These are phyloP conservation scores for Turnera subulata DNA, from an alignment of 345 rosid genomes.

Conservation along the genomic window DNA sequence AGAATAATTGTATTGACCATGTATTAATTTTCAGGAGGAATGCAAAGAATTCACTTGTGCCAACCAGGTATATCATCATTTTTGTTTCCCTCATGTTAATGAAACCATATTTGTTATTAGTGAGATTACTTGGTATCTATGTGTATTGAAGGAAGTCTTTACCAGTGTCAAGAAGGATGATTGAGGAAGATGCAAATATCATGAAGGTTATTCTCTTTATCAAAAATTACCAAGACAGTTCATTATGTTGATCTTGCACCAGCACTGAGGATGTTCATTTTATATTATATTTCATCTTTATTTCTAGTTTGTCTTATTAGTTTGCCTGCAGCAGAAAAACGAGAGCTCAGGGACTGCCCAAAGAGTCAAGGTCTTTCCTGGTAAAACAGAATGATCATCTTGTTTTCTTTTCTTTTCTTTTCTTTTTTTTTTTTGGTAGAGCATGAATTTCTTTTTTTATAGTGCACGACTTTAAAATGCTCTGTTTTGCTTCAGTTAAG, in stretches of 20 bases:
- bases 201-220: slow-evolving; percentile 19
- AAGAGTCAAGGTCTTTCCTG: slow-evolving; percentile 15
- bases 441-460: no score
- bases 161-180: slow-evolving; percentile 30
- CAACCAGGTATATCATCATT: slow-evolving; percentile 34
- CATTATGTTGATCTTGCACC: not conserved
- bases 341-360: slow-evolving; percentile 24
- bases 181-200: slow-evolving; percentile 21
- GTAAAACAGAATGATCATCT: slow-evolving; percentile 18
- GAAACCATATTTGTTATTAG: not conserved
- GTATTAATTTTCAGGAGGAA: slow-evolving; percentile 19
- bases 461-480: no score
- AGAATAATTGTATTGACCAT: not conserved
- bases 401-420: not conserved
- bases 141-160: slow-evolving; percentile 52
- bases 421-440: not conserved
- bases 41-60: slow-evolving; percentile 19
- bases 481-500: slow-evolving; percentile 45
- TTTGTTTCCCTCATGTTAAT: not conserved
- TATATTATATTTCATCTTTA: not conserved
- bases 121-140: slow-evolving; percentile 14
- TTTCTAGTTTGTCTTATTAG: not conserved
- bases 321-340: slow-evolving; percentile 30
- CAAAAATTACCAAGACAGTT: not conserved
- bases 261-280: not conserved